Conservation (phyloP, 345 rosid genomes). For the Salix dunnii region DNA sequence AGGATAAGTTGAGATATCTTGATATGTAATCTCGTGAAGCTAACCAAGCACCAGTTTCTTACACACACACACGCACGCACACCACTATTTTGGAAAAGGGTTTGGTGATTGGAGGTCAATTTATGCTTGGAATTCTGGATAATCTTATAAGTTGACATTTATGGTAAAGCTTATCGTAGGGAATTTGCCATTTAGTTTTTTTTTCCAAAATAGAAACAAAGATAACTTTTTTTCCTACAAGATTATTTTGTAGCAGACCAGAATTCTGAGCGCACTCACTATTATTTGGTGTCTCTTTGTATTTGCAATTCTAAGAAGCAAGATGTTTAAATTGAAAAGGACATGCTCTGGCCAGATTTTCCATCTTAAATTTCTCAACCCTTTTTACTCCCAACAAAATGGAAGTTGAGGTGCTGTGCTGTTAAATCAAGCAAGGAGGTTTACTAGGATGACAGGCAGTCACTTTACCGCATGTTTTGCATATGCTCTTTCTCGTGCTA, state of each 20-base stretch:
- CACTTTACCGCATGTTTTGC: neutral
- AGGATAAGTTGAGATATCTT: neutral
- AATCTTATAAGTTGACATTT: too few relatives aligned
- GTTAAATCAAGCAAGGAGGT: neutral
- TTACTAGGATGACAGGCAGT: neutral
- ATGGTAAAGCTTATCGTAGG: neutral
- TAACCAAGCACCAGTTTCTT: neutral
- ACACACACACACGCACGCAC: too few relatives aligned
- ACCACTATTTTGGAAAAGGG: neutral
- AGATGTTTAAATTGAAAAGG: neutral
- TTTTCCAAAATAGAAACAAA: neutral
- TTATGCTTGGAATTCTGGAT: neutral
- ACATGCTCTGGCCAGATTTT: neutral
- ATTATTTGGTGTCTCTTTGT: neutral
- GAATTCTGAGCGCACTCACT: too few relatives aligned
- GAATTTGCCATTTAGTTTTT: neutral
- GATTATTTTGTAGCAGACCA: neutral
- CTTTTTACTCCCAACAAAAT: neutral
- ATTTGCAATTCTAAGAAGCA: neutral
- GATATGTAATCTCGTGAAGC: neutral
- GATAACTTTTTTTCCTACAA: neutral
- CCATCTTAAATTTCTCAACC: neutral
- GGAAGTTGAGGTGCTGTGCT: neutral
- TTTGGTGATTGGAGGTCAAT: neutral
- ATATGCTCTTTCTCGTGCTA: neutral